These are phyloP conservation scores for Mortierella sp. DNA, from an alignment of 371 early-diverging fungal species.

Conservation along the genomic window DNA sequence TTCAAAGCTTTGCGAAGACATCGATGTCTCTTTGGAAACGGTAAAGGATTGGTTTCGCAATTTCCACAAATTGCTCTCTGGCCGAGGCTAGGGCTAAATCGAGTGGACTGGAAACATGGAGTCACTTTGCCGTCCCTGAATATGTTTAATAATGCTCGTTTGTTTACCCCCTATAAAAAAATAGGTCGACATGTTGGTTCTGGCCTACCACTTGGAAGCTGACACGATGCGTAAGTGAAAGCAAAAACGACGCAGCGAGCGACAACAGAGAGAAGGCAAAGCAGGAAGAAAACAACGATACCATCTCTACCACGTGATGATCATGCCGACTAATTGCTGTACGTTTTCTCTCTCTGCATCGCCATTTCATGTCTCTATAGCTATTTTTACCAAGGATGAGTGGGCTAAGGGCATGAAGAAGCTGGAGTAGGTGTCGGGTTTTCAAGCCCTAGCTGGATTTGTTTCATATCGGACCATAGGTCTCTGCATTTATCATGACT, in stretches of 20 bases:
- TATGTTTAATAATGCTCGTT: conserved; percentile 9
- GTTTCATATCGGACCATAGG: neutral
- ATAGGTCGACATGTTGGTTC: conserved; percentile 70
- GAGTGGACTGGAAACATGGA: neutral
- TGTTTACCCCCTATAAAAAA: conserved; percentile 8
- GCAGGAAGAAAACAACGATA: neutral
- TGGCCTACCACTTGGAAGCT: conserved; percentile 75
- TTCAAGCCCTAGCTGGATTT: neutral
- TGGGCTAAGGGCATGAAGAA: conserved; percentile 77
- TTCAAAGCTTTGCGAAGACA: conserved; percentile 50
- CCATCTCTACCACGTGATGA: conserved; percentile 1
- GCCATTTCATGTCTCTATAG: conserved; percentile 40
- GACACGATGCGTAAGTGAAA: conserved; percentile 69
- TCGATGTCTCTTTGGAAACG: conserved; percentile 43
- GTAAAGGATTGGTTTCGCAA: conserved; percentile 25
- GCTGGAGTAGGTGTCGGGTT: conserved; percentile 62
- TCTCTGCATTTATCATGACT: too few relatives aligned
- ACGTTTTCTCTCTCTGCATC: neutral
- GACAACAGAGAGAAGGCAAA: neutral
- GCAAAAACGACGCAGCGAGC: neutral
- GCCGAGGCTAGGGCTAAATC: neutral
- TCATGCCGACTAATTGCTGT: neutral
- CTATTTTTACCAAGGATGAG: conserved; percentile 74
- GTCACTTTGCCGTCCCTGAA: conserved; percentile 8
- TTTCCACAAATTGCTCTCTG: conserved; percentile 7